Conservation (phyloP, 208 protist genomes). For the Spongospora subterranea region DNA sequence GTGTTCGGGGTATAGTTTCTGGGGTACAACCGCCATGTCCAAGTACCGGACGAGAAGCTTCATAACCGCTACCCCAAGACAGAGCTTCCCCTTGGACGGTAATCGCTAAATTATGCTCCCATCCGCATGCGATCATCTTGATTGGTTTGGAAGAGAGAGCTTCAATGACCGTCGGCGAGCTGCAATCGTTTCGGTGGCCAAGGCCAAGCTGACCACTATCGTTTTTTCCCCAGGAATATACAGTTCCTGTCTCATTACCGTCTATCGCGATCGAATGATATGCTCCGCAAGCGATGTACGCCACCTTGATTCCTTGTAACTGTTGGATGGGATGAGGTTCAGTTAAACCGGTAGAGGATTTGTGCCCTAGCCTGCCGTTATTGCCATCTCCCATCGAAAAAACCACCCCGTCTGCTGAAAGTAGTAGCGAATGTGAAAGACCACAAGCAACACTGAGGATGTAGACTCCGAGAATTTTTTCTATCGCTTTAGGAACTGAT, state of each 20-base stretch:
- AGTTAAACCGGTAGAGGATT: not conserved
- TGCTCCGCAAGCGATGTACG: not conserved
- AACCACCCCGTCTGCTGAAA: not conserved
- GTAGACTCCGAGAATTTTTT: not conserved
- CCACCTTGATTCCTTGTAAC: not conserved
- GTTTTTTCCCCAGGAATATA: slow-evolving; percentile 57
- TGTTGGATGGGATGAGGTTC: not conserved
- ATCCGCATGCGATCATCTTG: slow-evolving; percentile 53
- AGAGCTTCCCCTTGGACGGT: not conserved
- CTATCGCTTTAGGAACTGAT: slow-evolving; percentile 10
- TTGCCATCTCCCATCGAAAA: slow-evolving; percentile 56
- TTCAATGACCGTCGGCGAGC: slow-evolving; percentile 21
- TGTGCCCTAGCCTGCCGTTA: slow-evolving; percentile 1
- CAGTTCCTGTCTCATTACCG: not conserved
- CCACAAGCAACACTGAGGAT: slow-evolving; percentile 19
- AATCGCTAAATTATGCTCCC: slow-evolving; percentile 23
- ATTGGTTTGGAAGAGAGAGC: not conserved
- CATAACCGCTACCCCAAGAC: slow-evolving; percentile 43
- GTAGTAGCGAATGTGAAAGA: slow-evolving; percentile 46
- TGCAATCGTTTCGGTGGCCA: slow-evolving; percentile 32
- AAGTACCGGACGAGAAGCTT: slow-evolving; percentile 32
- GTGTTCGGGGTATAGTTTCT: not conserved
- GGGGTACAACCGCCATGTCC: not conserved
- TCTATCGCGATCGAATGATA: slow-evolving; percentile 51
- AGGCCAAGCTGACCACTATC: slow-evolving; percentile 50